A percentile compares a stretch with the other conserved stretches of the same genome.
Evolutionary conservation across 2,329 filamentous ascomycete species (phyloP).

Genomic region (Orbilia quercus): DNA sequence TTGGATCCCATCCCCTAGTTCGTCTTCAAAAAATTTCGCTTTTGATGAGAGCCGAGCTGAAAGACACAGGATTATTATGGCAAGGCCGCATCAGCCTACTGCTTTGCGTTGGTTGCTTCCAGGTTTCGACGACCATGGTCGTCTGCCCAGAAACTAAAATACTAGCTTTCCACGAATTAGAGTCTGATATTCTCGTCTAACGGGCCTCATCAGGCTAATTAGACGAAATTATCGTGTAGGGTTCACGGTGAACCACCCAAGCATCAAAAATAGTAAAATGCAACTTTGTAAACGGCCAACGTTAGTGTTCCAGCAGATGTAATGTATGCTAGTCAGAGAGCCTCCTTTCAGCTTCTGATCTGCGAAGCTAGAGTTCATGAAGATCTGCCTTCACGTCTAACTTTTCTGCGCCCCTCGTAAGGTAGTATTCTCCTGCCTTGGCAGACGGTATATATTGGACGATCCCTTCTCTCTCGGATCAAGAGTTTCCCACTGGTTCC

Average conservation of each 20-base stretch:
- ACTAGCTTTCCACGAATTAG: constrained; percentile 44
- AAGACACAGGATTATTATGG: constrained; percentile 26
- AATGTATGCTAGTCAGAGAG: not conserved
- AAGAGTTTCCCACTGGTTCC: constrained; percentile 10
- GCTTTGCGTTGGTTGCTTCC: constrained; percentile 37
- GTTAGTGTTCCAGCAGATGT: constrained; percentile 23
- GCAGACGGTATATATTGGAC: constrained; percentile 50
- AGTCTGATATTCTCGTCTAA: constrained; percentile 21
- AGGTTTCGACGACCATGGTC: constrained; percentile 14
- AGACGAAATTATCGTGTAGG: constrained; percentile 43
- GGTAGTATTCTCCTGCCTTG: constrained; percentile 53
- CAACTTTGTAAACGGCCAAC: constrained; percentile 16
- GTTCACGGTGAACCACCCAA: constrained; percentile 17
- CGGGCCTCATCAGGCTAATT: constrained; percentile 56
- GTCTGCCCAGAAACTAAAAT: constrained; percentile 39
- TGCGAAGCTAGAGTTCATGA: constrained; percentile 24
- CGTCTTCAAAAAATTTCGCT: constrained; percentile 28
- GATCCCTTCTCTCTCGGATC: constrained; percentile 42
- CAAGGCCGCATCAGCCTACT: constrained; percentile 36
- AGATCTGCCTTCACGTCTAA: not conserved
- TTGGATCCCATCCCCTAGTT: constrained; percentile 20
- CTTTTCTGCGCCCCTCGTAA: constrained; percentile 19
- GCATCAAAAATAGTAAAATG: constrained; percentile 55
- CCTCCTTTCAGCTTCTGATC: constrained; percentile 30
- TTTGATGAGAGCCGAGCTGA: constrained; percentile 24